Evolutionary conservation across 2,329 filamentous ascomycete genomes (phyloP), one percentile per base, ranked within the genome.

Genomic region (Orbilia oligospora): DNA sequence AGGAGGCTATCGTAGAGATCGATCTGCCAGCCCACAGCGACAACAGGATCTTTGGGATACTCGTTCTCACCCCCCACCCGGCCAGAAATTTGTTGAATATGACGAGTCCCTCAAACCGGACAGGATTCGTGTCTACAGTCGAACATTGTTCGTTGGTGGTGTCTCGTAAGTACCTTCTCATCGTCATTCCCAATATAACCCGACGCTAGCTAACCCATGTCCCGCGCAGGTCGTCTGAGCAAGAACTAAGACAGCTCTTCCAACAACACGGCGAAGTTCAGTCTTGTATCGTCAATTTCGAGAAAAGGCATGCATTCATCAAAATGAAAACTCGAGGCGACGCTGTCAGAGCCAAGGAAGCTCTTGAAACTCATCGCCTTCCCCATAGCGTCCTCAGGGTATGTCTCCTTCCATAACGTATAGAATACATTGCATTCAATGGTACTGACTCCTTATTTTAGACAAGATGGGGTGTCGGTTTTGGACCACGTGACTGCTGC

Each of bases 261-360:
- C 88, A 87, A 82, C 90, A 90, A 55, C 97, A 91, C 83, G 96
- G 96, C 76, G 87, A 91, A 67, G 96, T 99, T 3, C 96, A 99
- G 85, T 97, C 95, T 0, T 98, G 95, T 85, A 99, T 99, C 81
- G 94, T 97, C 81, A 98, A 99, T 86, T 92, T 93, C 83, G 96
- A 99, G 83, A 99, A 98, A 86, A 92, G 96, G 18, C 96, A 99
- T 85, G 96, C 96, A 5, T 99, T 99, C 84, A 95, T 99, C 83
- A 99, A 99, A 86, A 99, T 99, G 96, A 89, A 96, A 81, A 96
- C 90, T 80, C 93, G 97, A 44, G 88, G 90, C 80, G 93, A 97
- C 84, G 95, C 96, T 14, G 88, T 97, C 76, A 87, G 84, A 80
- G 96, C 96, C 64, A 97, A 97, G 84, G 89, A 92, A 44, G 93